Percentiles rank a stretch among this genome's conserved stretches.
phyloP scores from a whole-genome alignment of 2,329 filamentous ascomycete species.

The Microascus cirrosus region DNA sequence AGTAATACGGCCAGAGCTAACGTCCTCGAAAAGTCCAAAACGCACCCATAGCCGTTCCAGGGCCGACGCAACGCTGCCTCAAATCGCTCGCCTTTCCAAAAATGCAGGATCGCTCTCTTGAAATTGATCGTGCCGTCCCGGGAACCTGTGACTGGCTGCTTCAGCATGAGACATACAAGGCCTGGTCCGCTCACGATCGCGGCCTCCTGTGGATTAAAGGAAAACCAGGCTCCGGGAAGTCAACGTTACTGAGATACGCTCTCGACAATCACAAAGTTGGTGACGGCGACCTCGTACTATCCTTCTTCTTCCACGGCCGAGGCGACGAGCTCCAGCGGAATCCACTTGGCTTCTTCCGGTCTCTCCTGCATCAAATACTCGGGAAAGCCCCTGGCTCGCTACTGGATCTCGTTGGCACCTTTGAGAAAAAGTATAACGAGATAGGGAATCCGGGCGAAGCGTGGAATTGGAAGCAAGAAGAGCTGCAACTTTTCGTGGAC shows the following conservation, averaged over 20 bases:
- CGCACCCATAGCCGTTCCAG: too few relatives aligned
- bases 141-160: conserved; percentile 18
- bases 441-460: conserved; percentile 8
- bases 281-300: conserved; percentile 11
- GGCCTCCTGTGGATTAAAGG: conserved; percentile 25
- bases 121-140: conserved; percentile 11
- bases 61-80: conserved; percentile 11
- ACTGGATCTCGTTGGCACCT: conserved; percentile 9
- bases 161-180: conserved; percentile 11
- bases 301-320: conserved; percentile 14
- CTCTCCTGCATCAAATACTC: conserved; percentile 21
- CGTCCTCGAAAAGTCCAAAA: too few relatives aligned
- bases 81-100: conserved; percentile 18
- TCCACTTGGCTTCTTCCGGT: conserved; percentile 20
- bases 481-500: conserved; percentile 12
- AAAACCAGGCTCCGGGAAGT: conserved; percentile 27
- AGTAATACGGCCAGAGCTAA: too few relatives aligned
- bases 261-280: conserved; percentile 14
- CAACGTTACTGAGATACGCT: conserved; percentile 22
- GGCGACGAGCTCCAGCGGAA: conserved; percentile 19
- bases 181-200: conserved; percentile 10
- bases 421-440: conserved; percentile 4
- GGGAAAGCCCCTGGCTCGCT: conserved; percentile 11
- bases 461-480: conserved; percentile 16
- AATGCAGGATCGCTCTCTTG: conserved; percentile 14